Conservation (phyloP, 345 rosid species). For the Camelina sativa region DNA sequence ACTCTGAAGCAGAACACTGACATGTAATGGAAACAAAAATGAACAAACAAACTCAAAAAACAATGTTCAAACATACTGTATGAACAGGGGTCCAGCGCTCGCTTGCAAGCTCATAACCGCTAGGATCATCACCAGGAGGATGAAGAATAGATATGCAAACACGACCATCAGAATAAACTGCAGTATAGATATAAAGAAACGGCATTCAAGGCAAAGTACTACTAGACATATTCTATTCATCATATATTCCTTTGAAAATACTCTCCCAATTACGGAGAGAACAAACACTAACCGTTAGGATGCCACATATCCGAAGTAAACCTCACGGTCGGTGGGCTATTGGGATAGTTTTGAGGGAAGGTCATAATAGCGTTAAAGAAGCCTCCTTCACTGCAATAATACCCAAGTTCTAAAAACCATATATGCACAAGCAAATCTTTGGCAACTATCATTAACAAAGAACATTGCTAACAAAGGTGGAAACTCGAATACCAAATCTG, state of each 20-base stretch:
- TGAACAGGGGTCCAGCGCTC: constrained; percentile 98
- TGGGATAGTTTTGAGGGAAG: constrained; percentile 91
- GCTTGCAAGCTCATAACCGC: constrained; percentile 96
- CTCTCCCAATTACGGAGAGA: background rate
- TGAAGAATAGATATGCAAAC: constrained; percentile 99
- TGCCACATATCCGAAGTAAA: constrained; percentile 97
- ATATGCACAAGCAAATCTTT: constrained; percentile 11
- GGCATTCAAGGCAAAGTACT: background rate
- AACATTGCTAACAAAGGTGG: background rate
- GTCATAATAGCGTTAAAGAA: constrained; percentile 93
- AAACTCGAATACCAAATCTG: background rate
- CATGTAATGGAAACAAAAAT: background rate
- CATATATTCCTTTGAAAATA: background rate
- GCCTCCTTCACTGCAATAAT: constrained; percentile 82
- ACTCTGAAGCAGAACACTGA: background rate
- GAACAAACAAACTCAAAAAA: constrained; percentile 11
- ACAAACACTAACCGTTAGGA: constrained; percentile 72
- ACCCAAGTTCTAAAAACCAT: constrained; percentile 9
- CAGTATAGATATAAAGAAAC: constrained; percentile 14
- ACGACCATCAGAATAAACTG: constrained; percentile 91
- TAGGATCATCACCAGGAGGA: constrained; percentile 99
- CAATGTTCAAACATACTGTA: constrained; percentile 57
- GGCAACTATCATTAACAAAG: background rate
- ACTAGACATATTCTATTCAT: background rate
- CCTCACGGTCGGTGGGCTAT: constrained; percentile 87